Percentiles rank a stretch among this genome's conserved stretches.
These are phyloP conservation scores for Debaryomyces nepalensis DNA, from an alignment of 1,139 yeast species.

Conservation along the genomic window DNA sequence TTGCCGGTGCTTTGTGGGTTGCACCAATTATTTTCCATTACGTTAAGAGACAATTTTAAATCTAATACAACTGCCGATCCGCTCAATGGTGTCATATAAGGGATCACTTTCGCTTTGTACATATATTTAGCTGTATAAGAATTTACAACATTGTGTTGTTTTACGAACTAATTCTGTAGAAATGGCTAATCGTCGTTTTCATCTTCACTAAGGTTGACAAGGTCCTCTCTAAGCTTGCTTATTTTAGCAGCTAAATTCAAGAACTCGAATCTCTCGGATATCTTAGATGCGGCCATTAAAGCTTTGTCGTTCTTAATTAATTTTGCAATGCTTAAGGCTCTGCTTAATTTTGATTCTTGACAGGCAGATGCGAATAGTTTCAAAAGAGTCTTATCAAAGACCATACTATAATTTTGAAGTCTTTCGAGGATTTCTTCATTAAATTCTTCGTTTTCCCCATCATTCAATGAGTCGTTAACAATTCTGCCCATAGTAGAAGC, in stretches of 20 bases:
- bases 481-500: conserved; percentile 55
- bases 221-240: conserved; percentile 62
- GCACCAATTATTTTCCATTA: conserved; percentile 69
- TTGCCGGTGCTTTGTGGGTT: conserved; percentile 82
- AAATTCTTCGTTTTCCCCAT: conserved; percentile 37
- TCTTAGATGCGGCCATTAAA: conserved; percentile 78
- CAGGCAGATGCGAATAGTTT: conserved; percentile 81
- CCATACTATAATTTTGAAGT: conserved; percentile 52
- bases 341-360: conserved; percentile 62
- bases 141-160: conserved; percentile 1
- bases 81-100: neutral
- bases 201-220: conserved; percentile 34
- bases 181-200: conserved; percentile 18
- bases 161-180: conserved; percentile 9
- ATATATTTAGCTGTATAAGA: conserved; percentile 11
- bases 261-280: conserved; percentile 79
- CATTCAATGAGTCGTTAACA: conserved; percentile 47
- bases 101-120: conserved; percentile 9
- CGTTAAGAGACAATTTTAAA: conserved; percentile 58
- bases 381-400: conserved; percentile 74
- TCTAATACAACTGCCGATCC: neutral
- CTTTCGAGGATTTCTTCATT: conserved; percentile 50
- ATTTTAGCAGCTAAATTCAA: conserved; percentile 68
- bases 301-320: conserved; percentile 80
- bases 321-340: conserved; percentile 72